Evolutionary conservation across 2,329 filamentous ascomycete genomes (phyloP), one percentile per base, ranked within the genome.

Genomic region (Penicillium psychrosexuale): DNA sequence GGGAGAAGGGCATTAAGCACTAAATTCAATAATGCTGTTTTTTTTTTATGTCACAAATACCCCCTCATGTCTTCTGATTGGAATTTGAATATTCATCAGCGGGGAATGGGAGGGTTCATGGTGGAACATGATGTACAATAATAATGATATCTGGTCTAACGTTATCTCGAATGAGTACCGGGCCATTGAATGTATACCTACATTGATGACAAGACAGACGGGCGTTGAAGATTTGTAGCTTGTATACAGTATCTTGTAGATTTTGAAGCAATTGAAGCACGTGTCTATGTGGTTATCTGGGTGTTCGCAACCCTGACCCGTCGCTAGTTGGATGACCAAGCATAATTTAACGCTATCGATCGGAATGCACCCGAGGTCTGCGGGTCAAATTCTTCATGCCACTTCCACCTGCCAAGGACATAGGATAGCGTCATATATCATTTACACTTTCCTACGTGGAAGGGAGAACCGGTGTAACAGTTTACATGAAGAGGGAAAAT

Each of bases 71-170:
- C 51, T 51, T 47, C 53, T 54, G 44, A 46, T 43, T 53, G 40
- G 34, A 39, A 48, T 28, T 19, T 58, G 39, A 51, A 51, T 30
- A 22, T 54, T 37, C 46, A 37, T 44, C 22, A 28, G 17, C 27
- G n/a, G n/a, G 17, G 42, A 27, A 40, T 34, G 33, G 19, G 34
- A 13, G 50, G 43, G 81, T 97, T 96, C 81, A 97, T 97, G 71
- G 93, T 95, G 57, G n/a, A 45, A 45, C 17, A 39, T 54, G 47
- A 51, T 55, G 70, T 97, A 97, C 19, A 90, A 96, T 56, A 64
- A 36, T 51, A 36, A 51, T 51, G 47, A 55, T 50, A 55, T 55
- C 13, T 55, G 47, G 47, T 51, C 40, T 39, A 22, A 63, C 40
- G 55, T 57, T 42, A 42, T 51, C 36, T 43, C 49, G 52, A 44